Conservation (phyloP, 2,329 filamentous ascomycete genomes). For the Cladophialophora yegresii region DNA sequence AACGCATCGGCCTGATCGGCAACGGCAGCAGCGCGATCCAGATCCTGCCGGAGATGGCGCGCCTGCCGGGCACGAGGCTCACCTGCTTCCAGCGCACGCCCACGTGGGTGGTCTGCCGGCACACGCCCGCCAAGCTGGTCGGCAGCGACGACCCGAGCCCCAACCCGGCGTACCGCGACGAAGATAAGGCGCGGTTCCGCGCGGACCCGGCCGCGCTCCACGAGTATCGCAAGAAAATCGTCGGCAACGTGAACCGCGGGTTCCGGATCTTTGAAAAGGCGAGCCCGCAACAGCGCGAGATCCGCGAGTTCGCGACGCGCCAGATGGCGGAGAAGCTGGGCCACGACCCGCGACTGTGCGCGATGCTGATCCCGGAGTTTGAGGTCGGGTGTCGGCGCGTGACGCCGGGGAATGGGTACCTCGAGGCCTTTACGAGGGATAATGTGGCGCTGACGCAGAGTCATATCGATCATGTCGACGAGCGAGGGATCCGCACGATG, state of each 20-base stretch:
- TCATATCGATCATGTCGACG: conserved; percentile 42
- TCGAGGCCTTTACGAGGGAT: conserved; percentile 50
- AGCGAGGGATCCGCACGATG: conserved; percentile 36
- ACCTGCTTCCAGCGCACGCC: conserved; percentile 41
- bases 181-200: conserved; percentile 39
- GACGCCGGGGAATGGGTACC: conserved; percentile 56
- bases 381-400: conserved; percentile 51
- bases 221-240: conserved; percentile 43
- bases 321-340: conserved; percentile 29
- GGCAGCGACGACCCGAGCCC: conserved; percentile 34
- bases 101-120: conserved; percentile 40
- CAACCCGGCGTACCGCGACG: conserved; percentile 37
- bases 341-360: conserved; percentile 34
- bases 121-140: conserved; percentile 34
- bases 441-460: conserved; percentile 43
- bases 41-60: conserved; percentile 40
- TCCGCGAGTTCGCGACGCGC: conserved; percentile 20
- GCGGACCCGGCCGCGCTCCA: conserved; percentile 39
- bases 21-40: conserved; percentile 46
- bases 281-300: conserved; percentile 19
- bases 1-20: conserved; percentile 40
- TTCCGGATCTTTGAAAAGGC: conserved; percentile 26
- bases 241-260: conserved; percentile 29
- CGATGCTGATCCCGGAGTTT: conserved; percentile 37
- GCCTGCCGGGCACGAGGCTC: conserved; percentile 35